Base-by-base conservation (phyloP, 257 asterid species). In the Thymus quinquecostatus region DNA sequence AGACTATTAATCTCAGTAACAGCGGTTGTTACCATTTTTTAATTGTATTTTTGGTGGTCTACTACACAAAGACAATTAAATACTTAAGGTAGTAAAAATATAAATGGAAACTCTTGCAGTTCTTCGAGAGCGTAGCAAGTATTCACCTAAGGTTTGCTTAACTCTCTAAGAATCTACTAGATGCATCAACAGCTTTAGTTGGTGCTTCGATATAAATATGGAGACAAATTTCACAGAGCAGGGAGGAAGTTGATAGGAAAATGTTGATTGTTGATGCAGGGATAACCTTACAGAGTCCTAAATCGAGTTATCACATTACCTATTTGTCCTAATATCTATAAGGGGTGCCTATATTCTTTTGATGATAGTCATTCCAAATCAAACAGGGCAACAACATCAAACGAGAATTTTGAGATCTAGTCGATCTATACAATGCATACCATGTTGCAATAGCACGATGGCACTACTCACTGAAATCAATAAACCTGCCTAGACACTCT, bases 111-210 rank as follows among this genome's bases (percentile, higher is more conserved):
- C 41, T 53, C 45, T n/a, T 10, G 21, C 29, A 47, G 40, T 56
- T 60, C 38, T 28, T 29, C 6, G 33, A 40, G 4, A 4, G 33
- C 5, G 27, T 43, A n/a, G n/a, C 30, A 30, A 44, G 45, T 69
- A 69, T 55, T 40, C 21, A 29, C 2, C 8, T 64, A 53, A 11
- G 69, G 30, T 44, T 48, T 50, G 44, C 14, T 12, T 1, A 48
- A 40, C 44, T 50, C 63, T 9, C 58, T 40, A 40, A 44, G 59
- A 57, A 68, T 68, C 38, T 72, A 32, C 13, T 36, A 27, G 14
- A 61, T 28, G 69, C 2, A 60, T 33, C 54, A 48, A 48, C 54
- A 4, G 54, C 27, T 48, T 48, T 27, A 48, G 54, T 48, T 60
- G 41, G 40, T 14, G 33, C 6, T 48, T 27, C 54, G 5, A 4